A percentile compares a stretch with the other conserved stretches of the same genome.
Conservation (phyloP, 1,284 basidiomycete species). For the Porogramme epimiltina region DNA sequence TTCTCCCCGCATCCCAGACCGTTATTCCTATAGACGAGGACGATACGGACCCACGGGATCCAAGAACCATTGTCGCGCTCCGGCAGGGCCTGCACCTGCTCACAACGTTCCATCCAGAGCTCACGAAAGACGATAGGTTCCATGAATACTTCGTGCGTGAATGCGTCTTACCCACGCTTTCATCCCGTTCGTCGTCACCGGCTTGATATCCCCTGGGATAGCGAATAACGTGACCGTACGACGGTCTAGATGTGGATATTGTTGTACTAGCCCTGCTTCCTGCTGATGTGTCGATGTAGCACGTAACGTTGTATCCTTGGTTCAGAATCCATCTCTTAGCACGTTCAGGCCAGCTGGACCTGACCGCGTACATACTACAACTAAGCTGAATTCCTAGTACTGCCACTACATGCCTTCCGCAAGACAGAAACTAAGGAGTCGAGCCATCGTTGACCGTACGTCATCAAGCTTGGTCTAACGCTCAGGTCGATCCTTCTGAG, state of each 20-base stretch:
- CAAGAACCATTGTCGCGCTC: conserved; percentile 81
- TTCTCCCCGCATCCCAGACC: conserved; percentile 54
- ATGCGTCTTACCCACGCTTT: conserved; percentile 52
- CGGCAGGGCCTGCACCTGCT: conserved; percentile 85
- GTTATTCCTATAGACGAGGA: conserved; percentile 32
- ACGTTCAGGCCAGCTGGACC: too few species aligned
- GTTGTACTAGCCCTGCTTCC: too few species aligned
- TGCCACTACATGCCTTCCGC: too few species aligned
- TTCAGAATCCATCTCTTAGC: too few species aligned
- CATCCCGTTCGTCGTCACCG: conserved; percentile 18
- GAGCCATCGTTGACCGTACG: too few species aligned
- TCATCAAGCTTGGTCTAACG: too few species aligned
- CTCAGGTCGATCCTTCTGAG: too few species aligned
- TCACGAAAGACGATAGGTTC: conserved; percentile 86
- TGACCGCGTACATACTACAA: too few species aligned
- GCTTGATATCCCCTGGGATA: neutral
- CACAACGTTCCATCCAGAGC: conserved; percentile 94
- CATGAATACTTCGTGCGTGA: conserved; percentile 84
- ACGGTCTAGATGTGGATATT: conserved; percentile 1
- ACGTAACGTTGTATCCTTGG: too few species aligned
- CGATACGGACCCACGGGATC: conserved; percentile 47
- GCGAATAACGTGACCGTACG: neutral
- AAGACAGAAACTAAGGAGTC: too few species aligned
- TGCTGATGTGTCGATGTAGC: too few species aligned
- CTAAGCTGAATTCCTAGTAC: too few species aligned